Conservation (phyloP, 306 rosid genomes). For the Vigna unguiculata region DNA sequence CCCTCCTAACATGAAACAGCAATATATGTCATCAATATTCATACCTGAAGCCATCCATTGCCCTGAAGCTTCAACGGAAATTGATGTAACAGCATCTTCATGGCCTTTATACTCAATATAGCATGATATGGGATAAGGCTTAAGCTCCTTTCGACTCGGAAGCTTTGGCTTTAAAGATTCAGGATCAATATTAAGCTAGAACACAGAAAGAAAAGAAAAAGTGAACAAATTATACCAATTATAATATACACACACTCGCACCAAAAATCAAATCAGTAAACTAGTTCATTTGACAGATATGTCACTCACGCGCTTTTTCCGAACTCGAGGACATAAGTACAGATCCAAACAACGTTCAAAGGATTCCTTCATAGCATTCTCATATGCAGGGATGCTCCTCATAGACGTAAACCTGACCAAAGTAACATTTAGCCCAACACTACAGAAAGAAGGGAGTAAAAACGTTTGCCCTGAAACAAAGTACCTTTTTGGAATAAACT, state of each 20-base stretch:
- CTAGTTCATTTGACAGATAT: conserved; percentile 22
- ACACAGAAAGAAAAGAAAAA: conserved; percentile 36
- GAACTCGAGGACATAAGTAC: conserved; percentile 88
- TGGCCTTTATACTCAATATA: conserved; percentile 91
- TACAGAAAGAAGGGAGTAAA: conserved; percentile 7
- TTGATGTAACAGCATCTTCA: conserved; percentile 79
- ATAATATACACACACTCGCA: not conserved
- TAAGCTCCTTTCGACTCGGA: conserved; percentile 85
- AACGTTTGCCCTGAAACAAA: conserved; percentile 6
- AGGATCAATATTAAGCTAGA: conserved; percentile 86
- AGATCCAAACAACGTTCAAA: conserved; percentile 94
- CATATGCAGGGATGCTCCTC: conserved; percentile 92
- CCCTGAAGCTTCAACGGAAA: conserved; percentile 81
- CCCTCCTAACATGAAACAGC: conserved; percentile 20
- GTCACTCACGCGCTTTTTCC: conserved; percentile 86
- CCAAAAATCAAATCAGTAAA: conserved; percentile 15
- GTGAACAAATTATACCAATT: conserved; percentile 1
- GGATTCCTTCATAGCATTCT: conserved; percentile 73
- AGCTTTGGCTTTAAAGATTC: conserved; percentile 95
- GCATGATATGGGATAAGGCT: conserved; percentile 80
- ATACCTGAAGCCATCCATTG: conserved; percentile 99
- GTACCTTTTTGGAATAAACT: conserved; percentile 86
- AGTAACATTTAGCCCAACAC: conserved; percentile 41
- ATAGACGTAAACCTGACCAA: conserved; percentile 71
- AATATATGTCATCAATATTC: conserved; percentile 37